These are phyloP conservation scores for Claviceps maximensis DNA, from an alignment of 2,329 filamentous ascomycete genomes.

Conservation along the genomic window DNA sequence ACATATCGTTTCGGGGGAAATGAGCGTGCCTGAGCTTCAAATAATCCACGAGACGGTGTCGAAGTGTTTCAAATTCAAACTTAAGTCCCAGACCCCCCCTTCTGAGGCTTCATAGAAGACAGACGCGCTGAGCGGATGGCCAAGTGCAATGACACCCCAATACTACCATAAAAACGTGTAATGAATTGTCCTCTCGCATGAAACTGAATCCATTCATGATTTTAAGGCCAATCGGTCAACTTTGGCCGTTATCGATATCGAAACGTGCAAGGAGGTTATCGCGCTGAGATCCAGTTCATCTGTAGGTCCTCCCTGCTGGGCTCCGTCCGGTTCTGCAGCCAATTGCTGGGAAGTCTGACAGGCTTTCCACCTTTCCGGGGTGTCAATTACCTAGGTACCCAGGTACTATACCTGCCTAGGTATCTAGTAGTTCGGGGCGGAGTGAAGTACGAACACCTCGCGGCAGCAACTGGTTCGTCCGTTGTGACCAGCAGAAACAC, in stretches of 20 bases:
- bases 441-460: neutral
- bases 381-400: neutral
- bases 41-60: neutral
- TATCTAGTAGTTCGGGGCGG: neutral
- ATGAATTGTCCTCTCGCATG: neutral
- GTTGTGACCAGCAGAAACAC: neutral
- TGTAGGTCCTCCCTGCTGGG: neutral
- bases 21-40: neutral
- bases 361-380: no score
- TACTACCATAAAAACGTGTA: constrained; percentile 2
- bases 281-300: neutral
- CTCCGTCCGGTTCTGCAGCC: neutral
- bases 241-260: neutral
- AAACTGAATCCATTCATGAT: neutral
- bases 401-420: neutral
- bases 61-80: constrained; percentile 3
- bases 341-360: no score
- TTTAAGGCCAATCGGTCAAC: neutral
- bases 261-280: neutral
- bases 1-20: no score
- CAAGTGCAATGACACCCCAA: neutral
- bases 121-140: neutral
- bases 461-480: neutral
- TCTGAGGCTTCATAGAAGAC: neutral
- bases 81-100: neutral